These are phyloP conservation scores for Melanopsichium pennsylvanicum DNA, from an alignment of 1,284 basidiomycete species.

Conservation along the genomic window DNA sequence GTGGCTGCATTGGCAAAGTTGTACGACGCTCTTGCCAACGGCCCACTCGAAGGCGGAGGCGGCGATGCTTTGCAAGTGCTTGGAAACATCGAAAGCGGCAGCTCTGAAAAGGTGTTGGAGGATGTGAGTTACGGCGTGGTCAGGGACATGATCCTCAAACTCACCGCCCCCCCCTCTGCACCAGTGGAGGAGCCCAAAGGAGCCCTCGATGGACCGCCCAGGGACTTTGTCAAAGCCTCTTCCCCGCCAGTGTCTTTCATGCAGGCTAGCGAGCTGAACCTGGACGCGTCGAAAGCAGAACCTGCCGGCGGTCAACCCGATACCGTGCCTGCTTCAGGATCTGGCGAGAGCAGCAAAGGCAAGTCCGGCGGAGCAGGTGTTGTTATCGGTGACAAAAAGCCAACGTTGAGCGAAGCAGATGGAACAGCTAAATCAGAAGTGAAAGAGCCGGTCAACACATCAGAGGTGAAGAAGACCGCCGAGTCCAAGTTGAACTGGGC, in stretches of 20 bases:
- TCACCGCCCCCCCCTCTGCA: conserved; percentile 38
- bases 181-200: neutral
- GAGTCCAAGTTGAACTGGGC: conserved; percentile 48
- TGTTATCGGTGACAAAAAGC: conserved; percentile 8
- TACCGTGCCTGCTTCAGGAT: conserved; percentile 9
- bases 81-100: conserved; percentile 25
- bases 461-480: neutral
- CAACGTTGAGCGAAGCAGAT: conserved; percentile 17
- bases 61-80: conserved; percentile 42
- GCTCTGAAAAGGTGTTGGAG: conserved; percentile 28
- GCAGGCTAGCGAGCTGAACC: conserved; percentile 38
- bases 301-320: conserved; percentile 28
- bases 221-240: conserved; percentile 13
- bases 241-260: conserved; percentile 38
- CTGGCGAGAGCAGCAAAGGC: conserved; percentile 12
- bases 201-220: conserved; percentile 19
- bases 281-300: conserved; percentile 16
- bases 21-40: conserved; percentile 44
- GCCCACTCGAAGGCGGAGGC: conserved; percentile 35
- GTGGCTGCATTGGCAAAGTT: conserved; percentile 38
- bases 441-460: conserved; percentile 28
- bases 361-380: conserved; percentile 20
- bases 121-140: conserved; percentile 36
- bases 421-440: conserved; percentile 21
- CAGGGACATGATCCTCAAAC: conserved; percentile 34